Evolutionary conservation across 495 filamentous ascomycete species (phyloP), one percentile per base, ranked within the genome.

Genomic region (Lasiosphaeria miniovina): DNA sequence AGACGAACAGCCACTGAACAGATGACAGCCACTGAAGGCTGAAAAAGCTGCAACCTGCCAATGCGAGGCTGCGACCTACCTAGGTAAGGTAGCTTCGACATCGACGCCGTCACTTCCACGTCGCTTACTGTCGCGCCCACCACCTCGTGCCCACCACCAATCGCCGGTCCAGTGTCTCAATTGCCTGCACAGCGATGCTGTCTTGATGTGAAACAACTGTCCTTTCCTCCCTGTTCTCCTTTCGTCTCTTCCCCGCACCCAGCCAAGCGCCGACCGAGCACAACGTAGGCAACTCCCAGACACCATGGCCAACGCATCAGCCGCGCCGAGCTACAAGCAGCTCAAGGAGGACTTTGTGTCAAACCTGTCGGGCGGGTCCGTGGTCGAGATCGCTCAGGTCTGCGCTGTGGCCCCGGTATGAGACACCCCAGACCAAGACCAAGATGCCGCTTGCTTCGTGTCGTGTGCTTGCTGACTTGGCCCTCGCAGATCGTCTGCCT

Each of bases 291-390:
- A 24, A 24, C 24, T 24, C 24, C 24, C 24, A 24, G 17, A 14
- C 55, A 46, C 61, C 59, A 78, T 78, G 76, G 64, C 66, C 36
- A 60, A 61, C 61, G 64, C 73, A 46, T 64, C 68, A 12, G 53
- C 68, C 8, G 63, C 70, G 38, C 71, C 64, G 12, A 86, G 79
- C 73, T 93, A 96, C 76, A 99, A 98, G 77, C 82, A 86, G 54
- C 81, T 86, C 53, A 99, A 98, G 72, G 92, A 96, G 80, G 90
- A 90, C 57, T 96, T 96, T 68, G 94, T 99, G 65, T 96, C 93
- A 17, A 89, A 91, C 69, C 85, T 96, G 36, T 85, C 87, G n/a
- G 94, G 94, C 41, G 91, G 93, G 43, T 78, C 82, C 12, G 87
- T 97, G 51, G 69, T 76, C 34, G 94, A 99, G 68, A 93, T 99